phyloP scores from a whole-genome alignment of 179 eudicot genomes.

The Amaranthus tricolor region DNA sequence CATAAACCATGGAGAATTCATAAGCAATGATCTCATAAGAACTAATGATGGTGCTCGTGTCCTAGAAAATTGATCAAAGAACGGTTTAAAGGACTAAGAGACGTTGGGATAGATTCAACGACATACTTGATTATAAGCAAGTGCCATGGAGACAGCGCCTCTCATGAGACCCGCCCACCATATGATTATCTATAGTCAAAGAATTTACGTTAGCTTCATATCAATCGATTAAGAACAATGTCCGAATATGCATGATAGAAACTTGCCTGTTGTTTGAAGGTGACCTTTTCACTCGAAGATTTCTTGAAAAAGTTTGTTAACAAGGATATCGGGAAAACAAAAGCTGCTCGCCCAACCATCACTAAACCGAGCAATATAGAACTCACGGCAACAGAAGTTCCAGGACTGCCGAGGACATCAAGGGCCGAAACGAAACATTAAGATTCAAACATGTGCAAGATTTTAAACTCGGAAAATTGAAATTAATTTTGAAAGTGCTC shows the following conservation, averaged over 20 bases:
- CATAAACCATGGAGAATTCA: slow-evolving; percentile 23
- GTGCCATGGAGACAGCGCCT: slow-evolving; percentile 97
- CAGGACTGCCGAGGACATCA: slow-evolving; percentile 57
- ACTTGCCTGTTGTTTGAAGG: slow-evolving; percentile 69
- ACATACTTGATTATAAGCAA: slow-evolving; percentile 89
- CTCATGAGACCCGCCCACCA: slow-evolving; percentile 99
- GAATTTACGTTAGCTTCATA: background rate
- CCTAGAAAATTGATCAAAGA: background rate
- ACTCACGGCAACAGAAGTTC: slow-evolving; percentile 72
- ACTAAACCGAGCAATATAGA: slow-evolving; percentile 66
- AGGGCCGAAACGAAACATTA: background rate
- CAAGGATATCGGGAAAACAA: slow-evolving; percentile 79
- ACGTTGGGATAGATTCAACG: background rate
- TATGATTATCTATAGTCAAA: slow-evolving; percentile 52
- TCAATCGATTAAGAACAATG: background rate
- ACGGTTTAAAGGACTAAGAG: background rate
- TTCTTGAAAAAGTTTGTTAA: slow-evolving; percentile 56
- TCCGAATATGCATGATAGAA: slow-evolving; percentile 5
- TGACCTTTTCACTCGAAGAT: slow-evolving; percentile 43
- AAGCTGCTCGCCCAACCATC: slow-evolving; percentile 87
- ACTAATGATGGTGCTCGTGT: background rate
- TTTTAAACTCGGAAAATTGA: background rate
- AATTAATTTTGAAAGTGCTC: background rate
- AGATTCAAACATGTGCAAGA: background rate
- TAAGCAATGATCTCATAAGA: background rate